phyloP scores from a whole-genome alignment of 2,329 filamentous ascomycete species.

The Capronia americana region DNA sequence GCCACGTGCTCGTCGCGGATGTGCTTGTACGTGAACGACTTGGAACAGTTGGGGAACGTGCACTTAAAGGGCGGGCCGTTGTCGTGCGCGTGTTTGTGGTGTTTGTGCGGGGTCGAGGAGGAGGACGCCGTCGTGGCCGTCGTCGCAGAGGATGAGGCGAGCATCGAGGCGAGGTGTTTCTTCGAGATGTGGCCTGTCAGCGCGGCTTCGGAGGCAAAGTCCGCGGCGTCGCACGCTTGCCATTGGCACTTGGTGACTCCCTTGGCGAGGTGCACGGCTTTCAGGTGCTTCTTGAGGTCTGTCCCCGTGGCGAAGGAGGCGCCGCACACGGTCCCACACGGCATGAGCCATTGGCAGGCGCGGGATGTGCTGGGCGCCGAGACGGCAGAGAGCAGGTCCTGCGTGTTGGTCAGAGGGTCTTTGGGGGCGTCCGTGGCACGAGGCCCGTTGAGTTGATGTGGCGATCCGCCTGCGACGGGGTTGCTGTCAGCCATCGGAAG shows the following conservation, averaged over 20 bases:
- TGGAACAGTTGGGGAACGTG: slow-evolving; percentile 38
- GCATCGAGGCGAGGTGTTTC: slow-evolving; percentile 38
- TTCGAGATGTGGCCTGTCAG: slow-evolving; percentile 40
- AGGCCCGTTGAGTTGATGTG: neutral
- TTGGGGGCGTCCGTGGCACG: neutral
- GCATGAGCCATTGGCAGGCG: slow-evolving; percentile 41
- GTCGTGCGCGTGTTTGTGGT: slow-evolving; percentile 18
- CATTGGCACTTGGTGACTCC: slow-evolving; percentile 37
- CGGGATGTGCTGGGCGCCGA: slow-evolving; percentile 26
- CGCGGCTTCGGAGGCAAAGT: slow-evolving; percentile 39
- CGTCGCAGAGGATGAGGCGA: slow-evolving; percentile 20
- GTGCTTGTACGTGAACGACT: slow-evolving; percentile 42
- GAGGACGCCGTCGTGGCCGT: too few relatives aligned
- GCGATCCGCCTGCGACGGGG: neutral
- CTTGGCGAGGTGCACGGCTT: slow-evolving; percentile 37
- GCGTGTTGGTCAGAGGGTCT: slow-evolving; percentile 21
- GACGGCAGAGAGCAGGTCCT: slow-evolving; percentile 26
- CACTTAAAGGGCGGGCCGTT: slow-evolving; percentile 38
- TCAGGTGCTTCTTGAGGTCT: slow-evolving; percentile 41
- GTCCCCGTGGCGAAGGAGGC: slow-evolving; percentile 36
- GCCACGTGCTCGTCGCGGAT: slow-evolving; percentile 39
- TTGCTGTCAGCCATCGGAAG: neutral
- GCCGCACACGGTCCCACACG: slow-evolving; percentile 39
- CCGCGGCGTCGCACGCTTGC: slow-evolving; percentile 36
- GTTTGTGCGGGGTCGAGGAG: slow-evolving; percentile 11